A percentile compares a stretch with the other conserved stretches of the same genome.
These are phyloP conservation scores for Phenoliferia sp. DNA, from an alignment of 1,284 basidiomycete genomes.

Conservation along the genomic window DNA sequence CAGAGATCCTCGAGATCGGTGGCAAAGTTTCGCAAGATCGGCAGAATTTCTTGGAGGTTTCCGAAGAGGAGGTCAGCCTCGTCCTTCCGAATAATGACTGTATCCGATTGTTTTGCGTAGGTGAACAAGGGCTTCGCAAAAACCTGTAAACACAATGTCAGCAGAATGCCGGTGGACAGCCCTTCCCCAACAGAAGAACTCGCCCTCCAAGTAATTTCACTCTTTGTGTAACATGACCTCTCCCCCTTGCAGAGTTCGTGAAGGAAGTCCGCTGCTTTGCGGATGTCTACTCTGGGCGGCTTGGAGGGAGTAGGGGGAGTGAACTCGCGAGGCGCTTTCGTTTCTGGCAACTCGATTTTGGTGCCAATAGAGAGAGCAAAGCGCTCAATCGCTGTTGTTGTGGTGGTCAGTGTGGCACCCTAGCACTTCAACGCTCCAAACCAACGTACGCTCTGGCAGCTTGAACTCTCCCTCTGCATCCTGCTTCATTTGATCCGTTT, in stretches of 20 bases:
- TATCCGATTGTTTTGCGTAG: constrained; percentile 17
- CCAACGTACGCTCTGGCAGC: not conserved
- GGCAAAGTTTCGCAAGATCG: constrained; percentile 18
- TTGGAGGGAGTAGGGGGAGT: constrained; percentile 15
- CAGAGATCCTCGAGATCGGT: constrained; percentile 12
- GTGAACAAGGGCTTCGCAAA: constrained; percentile 18
- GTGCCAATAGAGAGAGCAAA: not conserved
- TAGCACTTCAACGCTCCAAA: not conserved
- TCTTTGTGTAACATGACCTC: constrained; percentile 21
- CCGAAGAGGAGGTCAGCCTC: constrained; percentile 24
- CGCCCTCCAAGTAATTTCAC: not conserved
- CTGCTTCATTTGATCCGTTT: not conserved
- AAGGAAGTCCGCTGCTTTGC: constrained; percentile 16
- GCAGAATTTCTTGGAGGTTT: constrained; percentile 30
- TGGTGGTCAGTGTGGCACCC: not conserved
- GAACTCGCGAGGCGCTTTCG: not conserved
- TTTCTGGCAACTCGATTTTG: not conserved
- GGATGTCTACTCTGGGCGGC: constrained; percentile 14
- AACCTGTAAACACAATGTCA: constrained; percentile 5
- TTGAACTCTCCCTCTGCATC: not conserved
- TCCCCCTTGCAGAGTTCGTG: constrained; percentile 24
- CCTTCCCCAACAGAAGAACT: too few relatives aligned
- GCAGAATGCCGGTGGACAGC: too few relatives aligned
- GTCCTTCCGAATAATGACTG: constrained; percentile 19
- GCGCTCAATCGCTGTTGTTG: too few relatives aligned